A percentile compares a stretch with the other conserved stretches of the same genome.
phyloP scores from a whole-genome alignment of 1,139 yeast species.

The Hemisphaericaspora subhashii region DNA sequence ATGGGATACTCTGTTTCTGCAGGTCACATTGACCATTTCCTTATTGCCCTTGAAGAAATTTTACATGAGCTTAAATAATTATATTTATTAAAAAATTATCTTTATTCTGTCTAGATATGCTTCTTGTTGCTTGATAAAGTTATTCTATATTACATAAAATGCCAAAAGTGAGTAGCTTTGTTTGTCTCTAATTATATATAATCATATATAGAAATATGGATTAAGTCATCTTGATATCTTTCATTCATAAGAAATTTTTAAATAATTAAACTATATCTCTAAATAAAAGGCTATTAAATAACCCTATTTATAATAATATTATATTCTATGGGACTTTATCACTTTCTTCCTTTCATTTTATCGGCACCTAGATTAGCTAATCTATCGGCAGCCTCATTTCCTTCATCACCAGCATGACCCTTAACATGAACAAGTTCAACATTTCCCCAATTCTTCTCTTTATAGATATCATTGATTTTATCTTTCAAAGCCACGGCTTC shows the following conservation, averaged over 20 bases:
- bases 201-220: no score
- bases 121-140: no score
- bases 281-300: no score
- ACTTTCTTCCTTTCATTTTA: constrained; percentile 13
- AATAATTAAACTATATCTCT: no score
- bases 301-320: no score
- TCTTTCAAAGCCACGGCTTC: constrained; percentile 23
- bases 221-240: no score
- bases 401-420: constrained; percentile 70
- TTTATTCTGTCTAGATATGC: no score
- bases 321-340: no score
- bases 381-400: constrained; percentile 77
- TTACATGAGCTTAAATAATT: constrained; percentile 30
- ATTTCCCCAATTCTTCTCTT: constrained; percentile 27
- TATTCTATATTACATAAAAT: not conserved
- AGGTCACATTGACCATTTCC: constrained; percentile 42
- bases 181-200: no score
- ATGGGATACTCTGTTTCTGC: constrained; percentile 68
- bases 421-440: constrained; percentile 57
- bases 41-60: constrained; percentile 38
- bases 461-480: constrained; percentile 28
- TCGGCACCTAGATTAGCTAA: constrained; percentile 71
- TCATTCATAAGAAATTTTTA: no score
- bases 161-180: no score
- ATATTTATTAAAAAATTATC: no score